Evolutionary conservation across 2,329 filamentous ascomycete species (phyloP), one percentile per base, ranked within the genome.

Genomic region (Magnaporthales sp.): DNA sequence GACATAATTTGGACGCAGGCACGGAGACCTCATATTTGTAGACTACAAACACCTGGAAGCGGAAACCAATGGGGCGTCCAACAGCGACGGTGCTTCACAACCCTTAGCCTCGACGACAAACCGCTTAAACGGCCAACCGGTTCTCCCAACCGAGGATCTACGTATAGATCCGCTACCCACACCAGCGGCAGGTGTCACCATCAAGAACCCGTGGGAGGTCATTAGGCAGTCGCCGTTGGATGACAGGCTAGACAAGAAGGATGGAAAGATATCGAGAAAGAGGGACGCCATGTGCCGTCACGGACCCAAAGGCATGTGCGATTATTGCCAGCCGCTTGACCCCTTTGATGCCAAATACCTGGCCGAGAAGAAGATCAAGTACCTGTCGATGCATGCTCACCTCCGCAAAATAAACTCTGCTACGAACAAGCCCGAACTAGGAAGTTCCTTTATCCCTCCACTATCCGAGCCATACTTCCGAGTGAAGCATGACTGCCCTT

Each of bases 251-350:
- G 95, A 99, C 77, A 92, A 87, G 78, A 85, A 89, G 71, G 90
- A 95, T 82, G 95, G 95, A 71, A 99, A 97, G 80, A 97, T 97
- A 65, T 81, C 87, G 24, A 84, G 93, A 69, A 85, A 85, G 69
- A 84, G 84, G 67, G 92, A 96, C 75, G 76, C 80, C 67, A 95
- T 99, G 93, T 99, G 95, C 80, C 89, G 92, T 69, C 95, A 99
- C 76, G 94, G 94, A 1, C 89, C 91, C 65, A 98, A 97, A 79
- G 95, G 95, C 76, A 99, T 99, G 95, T 99, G 95, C 78, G 95
- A 99, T 79, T 96, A 97, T 79, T 99, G 95, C 80, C 96, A 96
- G 87, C 96, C 96, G 0, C 80, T 98, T 64, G 95, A 99, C 74
- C 95, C 95, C 0, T 99, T 96, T 78, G 89, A 96, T 74, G 78